Percentiles rank a stretch among this genome's conserved stretches.
These are phyloP conservation scores for Xylaria sp. DNA, from an alignment of 495 filamentous ascomycete species.

Conservation along the genomic window DNA sequence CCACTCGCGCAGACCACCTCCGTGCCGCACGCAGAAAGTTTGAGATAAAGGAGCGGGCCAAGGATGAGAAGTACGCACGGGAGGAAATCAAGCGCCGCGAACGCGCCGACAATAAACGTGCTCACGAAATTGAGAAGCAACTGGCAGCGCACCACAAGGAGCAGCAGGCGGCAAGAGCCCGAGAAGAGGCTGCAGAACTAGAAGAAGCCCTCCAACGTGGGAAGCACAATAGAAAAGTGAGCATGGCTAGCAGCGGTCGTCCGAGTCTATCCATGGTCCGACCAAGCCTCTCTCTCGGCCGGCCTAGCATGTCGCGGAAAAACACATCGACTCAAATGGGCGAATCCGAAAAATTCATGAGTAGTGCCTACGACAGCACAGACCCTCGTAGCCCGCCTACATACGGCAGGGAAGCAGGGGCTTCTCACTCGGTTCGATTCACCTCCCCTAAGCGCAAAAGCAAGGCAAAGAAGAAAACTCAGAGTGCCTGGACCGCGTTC, in stretches of 20 bases:
- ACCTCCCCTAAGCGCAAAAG: conserved; percentile 44
- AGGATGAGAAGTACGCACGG: conserved; percentile 63
- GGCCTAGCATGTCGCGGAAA: conserved; percentile 49
- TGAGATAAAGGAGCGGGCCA: conserved; percentile 58
- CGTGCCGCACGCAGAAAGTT: conserved; percentile 61
- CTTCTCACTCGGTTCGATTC: conserved; percentile 44
- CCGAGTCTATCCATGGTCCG: conserved; percentile 40
- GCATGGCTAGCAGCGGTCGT: conserved; percentile 41
- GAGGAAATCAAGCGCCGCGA: conserved; percentile 60
- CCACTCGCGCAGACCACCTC: conserved; percentile 53
- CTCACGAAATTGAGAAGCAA: conserved; percentile 49
- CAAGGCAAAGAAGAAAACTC: conserved; percentile 60
- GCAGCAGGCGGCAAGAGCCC: conserved; percentile 35
- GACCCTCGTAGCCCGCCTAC: conserved; percentile 30
- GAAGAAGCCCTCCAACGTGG: conserved; percentile 38
- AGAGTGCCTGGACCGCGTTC: conserved; percentile 59
- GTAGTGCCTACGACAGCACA: conserved; percentile 32
- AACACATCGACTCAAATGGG: conserved; percentile 40
- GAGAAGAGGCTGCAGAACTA: conserved; percentile 37
- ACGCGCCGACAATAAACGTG: conserved; percentile 55
- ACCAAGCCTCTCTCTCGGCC: conserved; percentile 38
- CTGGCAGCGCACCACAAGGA: conserved; percentile 38
- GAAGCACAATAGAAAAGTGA: conserved; percentile 45
- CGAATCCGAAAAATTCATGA: conserved; percentile 40
- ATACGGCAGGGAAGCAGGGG: conserved; percentile 33